These are phyloP conservation scores for Symbiodinium natans DNA, from an alignment of 73 alveolate genomes.

Conservation along the genomic window DNA sequence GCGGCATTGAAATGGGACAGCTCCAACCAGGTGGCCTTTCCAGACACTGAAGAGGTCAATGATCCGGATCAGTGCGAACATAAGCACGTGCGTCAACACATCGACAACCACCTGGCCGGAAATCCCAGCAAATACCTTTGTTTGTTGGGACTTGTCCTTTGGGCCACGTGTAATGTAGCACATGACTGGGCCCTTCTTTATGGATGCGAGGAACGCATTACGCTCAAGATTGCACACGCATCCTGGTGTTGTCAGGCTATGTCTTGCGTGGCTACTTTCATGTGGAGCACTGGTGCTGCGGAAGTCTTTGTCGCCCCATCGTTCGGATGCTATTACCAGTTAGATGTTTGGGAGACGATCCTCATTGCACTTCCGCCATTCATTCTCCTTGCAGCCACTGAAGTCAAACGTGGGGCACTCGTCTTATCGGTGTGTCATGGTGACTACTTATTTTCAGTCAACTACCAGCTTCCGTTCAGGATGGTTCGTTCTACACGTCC, in stretches of 20 bases:
- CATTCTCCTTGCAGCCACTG: background rate
- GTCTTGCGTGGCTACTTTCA: background rate
- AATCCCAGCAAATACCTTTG: background rate
- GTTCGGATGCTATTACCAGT: background rate
- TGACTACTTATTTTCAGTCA: background rate
- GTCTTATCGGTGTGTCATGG: background rate
- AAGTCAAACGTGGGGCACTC: background rate
- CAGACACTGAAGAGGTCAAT: background rate
- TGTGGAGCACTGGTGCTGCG: slow-evolving; percentile 1
- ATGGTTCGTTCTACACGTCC: background rate
- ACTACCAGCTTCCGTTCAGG: background rate
- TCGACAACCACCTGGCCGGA: background rate
- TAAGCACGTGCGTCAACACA: background rate
- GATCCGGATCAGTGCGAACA: background rate
- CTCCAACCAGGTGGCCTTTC: background rate
- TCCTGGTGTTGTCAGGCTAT: background rate
- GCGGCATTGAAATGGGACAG: background rate
- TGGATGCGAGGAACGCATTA: background rate
- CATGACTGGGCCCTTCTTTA: background rate
- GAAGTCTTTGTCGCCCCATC: background rate
- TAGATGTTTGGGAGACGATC: background rate
- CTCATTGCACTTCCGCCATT: background rate
- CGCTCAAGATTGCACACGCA: background rate
- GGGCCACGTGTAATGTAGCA: background rate
- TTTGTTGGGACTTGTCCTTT: background rate